Percentiles rank a stretch among this genome's conserved stretches.
Evolutionary conservation across 495 filamentous ascomycete genomes (phyloP).

Genomic region (Jackrogersella minutella): DNA sequence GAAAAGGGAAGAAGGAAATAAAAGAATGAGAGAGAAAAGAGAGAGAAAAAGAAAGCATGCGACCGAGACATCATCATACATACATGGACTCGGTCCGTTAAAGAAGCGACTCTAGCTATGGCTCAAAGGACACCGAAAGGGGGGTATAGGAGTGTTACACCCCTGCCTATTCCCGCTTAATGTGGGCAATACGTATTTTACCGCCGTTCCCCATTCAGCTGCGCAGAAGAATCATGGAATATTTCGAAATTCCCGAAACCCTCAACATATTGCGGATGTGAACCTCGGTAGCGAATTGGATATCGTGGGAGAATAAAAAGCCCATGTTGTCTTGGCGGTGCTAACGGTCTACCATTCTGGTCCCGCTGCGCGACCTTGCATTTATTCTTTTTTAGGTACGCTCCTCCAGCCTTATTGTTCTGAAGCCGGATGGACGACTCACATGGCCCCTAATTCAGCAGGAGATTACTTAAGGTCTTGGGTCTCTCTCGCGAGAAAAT

Average conservation of each 20-base stretch:
- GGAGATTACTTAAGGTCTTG: constrained; percentile 20
- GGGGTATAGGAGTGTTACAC: constrained; percentile 17
- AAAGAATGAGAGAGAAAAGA: constrained; percentile 9
- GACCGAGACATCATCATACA: constrained; percentile 43
- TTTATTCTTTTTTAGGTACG: no score
- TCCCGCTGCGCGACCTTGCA: constrained; percentile 23
- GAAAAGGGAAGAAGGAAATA: constrained; percentile 12
- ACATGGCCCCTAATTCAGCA: constrained; percentile 29
- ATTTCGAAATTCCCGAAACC: constrained; percentile 30
- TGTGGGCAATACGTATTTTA: constrained; percentile 44
- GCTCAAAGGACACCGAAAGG: constrained; percentile 36
- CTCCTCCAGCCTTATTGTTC: constrained; percentile 34
- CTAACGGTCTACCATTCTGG: constrained; percentile 33
- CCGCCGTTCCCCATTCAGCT: constrained; percentile 39
- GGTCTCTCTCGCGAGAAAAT: constrained; percentile 8
- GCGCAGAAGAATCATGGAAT: constrained; percentile 38
- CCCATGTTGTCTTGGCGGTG: constrained; percentile 33
- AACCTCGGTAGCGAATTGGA: constrained; percentile 38
- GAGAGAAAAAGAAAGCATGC: constrained; percentile 27
- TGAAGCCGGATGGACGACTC: constrained; percentile 22
- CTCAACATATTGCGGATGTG: constrained; percentile 36
- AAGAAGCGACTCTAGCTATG: constrained; percentile 28
- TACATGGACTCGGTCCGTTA: constrained; percentile 43
- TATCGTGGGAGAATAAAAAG: constrained; percentile 32
- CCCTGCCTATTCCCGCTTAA: constrained; percentile 40